These are phyloP conservation scores for Falciphora oryzae DNA, from an alignment of 2,329 filamentous ascomycete genomes.

Conservation along the genomic window DNA sequence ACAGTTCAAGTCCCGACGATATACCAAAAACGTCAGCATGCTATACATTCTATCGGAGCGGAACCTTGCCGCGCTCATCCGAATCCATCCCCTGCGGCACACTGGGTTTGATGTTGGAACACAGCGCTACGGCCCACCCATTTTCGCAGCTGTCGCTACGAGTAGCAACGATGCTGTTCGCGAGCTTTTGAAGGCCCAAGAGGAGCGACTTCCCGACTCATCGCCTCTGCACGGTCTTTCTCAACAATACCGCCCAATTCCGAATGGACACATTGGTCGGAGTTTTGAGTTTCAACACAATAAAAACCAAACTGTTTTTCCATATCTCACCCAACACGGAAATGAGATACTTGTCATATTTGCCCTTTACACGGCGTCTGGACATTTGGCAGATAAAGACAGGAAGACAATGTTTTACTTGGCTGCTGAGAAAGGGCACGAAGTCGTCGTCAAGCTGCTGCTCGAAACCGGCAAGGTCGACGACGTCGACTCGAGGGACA, in stretches of 20 bases:
- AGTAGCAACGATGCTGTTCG: constrained; percentile 10
- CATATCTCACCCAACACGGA: neutral
- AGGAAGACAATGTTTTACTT: too few relatives aligned
- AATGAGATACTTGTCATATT: neutral
- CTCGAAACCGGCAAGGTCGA: too few relatives aligned
- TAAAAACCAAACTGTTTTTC: neutral
- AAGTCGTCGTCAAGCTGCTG: too few relatives aligned
- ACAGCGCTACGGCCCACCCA: constrained; percentile 12
- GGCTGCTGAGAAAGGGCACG: too few relatives aligned
- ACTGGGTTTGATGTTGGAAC: neutral
- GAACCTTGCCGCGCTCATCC: constrained; percentile 9
- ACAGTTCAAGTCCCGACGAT: neutral
- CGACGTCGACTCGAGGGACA: too few relatives aligned
- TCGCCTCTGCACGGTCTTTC: neutral
- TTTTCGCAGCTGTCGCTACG: constrained; percentile 13
- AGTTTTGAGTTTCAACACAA: neutral
- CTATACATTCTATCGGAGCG: constrained; percentile 12
- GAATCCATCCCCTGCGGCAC: neutral
- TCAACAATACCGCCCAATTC: neutral
- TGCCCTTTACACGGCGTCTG: too few relatives aligned
- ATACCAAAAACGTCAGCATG: constrained; percentile 3
- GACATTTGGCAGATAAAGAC: too few relatives aligned
- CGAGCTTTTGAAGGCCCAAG: constrained; percentile 3
- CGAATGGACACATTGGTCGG: neutral
- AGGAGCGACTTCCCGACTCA: neutral